These are phyloP conservation scores for Cotoneaster glaucophyllus DNA, from an alignment of 306 rosid species.

Conservation along the genomic window DNA sequence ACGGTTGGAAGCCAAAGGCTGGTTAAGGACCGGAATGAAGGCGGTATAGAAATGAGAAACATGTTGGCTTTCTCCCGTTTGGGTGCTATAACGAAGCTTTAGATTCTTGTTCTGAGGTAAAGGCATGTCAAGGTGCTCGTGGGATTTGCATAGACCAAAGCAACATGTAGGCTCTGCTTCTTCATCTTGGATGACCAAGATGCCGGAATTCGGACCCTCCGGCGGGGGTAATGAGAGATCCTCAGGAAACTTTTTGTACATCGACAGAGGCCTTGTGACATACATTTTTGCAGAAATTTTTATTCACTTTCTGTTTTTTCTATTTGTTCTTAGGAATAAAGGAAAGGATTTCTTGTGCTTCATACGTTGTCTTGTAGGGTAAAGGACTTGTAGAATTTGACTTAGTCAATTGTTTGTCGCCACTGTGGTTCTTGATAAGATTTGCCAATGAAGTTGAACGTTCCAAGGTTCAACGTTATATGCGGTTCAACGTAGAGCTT, in stretches of 20 bases:
- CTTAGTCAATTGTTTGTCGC: no score
- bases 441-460: no score
- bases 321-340: no score
- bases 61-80: neutral
- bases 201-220: constrained; percentile 56
- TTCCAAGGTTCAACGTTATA: no score
- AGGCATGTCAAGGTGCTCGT: constrained; percentile 33
- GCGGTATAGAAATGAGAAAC: constrained; percentile 26
- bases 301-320: no score
- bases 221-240: constrained; percentile 27
- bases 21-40: constrained; percentile 60
- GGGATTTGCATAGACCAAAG: constrained; percentile 35
- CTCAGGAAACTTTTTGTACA: constrained; percentile 23
- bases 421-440: neutral
- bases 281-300: constrained; percentile 26
- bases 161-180: constrained; percentile 19
- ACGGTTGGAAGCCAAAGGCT: constrained; percentile 49
- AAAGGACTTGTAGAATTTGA: no score
- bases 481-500: no score
- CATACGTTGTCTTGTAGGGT: no score
- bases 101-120: constrained; percentile 57
- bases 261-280: constrained; percentile 59
- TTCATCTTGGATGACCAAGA: constrained; percentile 49
- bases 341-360: no score
- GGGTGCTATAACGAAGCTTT: constrained; percentile 31